A percentile compares a stretch with the other conserved stretches of the same genome.
phyloP scores from a whole-genome alignment of 2,329 filamentous ascomycete species.

The Sporothrix curviconia region DNA sequence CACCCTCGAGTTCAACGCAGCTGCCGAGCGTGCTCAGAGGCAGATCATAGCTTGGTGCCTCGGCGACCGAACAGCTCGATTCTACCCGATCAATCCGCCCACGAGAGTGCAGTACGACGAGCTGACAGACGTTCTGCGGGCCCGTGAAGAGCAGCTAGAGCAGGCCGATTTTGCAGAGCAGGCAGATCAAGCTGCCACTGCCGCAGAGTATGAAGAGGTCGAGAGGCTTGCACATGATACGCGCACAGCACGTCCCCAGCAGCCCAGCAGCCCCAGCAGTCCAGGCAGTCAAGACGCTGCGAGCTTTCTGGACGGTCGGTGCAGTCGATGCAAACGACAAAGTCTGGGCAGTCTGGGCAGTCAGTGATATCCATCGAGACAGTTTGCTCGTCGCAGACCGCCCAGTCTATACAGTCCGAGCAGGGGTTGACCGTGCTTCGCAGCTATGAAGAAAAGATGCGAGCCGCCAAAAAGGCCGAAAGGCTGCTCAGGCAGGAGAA shows the following conservation, averaged over 20 bases:
- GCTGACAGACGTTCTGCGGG: neutral
- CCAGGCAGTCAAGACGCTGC: too few relatives aligned
- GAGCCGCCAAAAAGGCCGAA: neutral
- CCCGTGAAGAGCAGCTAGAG: neutral
- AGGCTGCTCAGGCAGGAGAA: neutral
- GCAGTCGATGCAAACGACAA: too few relatives aligned
- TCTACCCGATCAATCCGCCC: neutral
- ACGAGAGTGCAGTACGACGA: neutral
- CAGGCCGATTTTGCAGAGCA: neutral
- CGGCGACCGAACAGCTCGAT: neutral
- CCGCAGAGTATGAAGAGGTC: neutral
- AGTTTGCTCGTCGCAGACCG: neutral
- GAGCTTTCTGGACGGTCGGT: neutral
- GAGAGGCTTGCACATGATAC: neutral
- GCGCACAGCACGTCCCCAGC: too few relatives aligned
- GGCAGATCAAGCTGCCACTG: neutral
- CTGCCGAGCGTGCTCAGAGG: neutral
- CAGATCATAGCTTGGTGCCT: constrained; percentile 6
- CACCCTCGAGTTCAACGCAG: neutral
- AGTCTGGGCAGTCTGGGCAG: neutral
- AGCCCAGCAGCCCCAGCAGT: too few relatives aligned
- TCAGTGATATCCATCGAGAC: neutral
- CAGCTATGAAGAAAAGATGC: constrained; percentile 2
- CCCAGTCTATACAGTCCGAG: neutral
- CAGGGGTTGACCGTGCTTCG: neutral